Base-by-base conservation (phyloP, 139 green algal genomes). In the Limnomonas spitsbergensis region DNA sequence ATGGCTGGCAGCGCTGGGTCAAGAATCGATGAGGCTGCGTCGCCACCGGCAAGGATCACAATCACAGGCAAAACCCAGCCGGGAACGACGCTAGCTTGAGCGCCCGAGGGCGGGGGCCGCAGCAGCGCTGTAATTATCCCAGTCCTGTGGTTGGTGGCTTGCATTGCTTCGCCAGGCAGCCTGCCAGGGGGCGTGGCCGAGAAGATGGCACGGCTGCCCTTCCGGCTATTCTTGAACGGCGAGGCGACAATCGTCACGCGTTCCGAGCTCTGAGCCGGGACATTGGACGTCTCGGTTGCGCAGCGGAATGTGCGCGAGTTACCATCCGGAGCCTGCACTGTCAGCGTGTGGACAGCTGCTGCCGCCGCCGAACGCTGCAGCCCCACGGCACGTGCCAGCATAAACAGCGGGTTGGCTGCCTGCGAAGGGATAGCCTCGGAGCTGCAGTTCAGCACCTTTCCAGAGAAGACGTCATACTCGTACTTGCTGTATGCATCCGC, bases 391-490 rank as follows among this genome's bases (percentile, higher is more conserved):
- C 87, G 85, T 26, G 70, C 70, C 14, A 75, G 20, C 36, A 32
- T 76, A 26, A 85, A 39, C 42, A 93, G 78, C 70, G 88, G 47
- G 79, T 90, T 89, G 35, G 73, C 38, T 4, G 71, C 66, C 24
- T 39, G 14, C 9, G 66, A 72, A 66, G 83, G 80, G 71, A 93
- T 81, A 24, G 88, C 83, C 53, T 97, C 93, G 0, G 86, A 93
- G 6, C 53, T 85, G 56, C 73, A 75, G 29, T 53, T 77, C 14
- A 87, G 53, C 24, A 94, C 88, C 0, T 39, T 73, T 3, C 93
- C 93, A 1, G 83, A 91, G 80, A 95, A 95, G 6, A 97, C 75
- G 78, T 97, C 93, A 73, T 92, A 97, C 85, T 97, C 88, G 66
- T 97, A 97, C 26, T 81, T 73, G 1, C 82, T 78, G 66, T 73